Conservation (phyloP, 2,329 filamentous ascomycete species). For the Pseudogymnoascus sp. region DNA sequence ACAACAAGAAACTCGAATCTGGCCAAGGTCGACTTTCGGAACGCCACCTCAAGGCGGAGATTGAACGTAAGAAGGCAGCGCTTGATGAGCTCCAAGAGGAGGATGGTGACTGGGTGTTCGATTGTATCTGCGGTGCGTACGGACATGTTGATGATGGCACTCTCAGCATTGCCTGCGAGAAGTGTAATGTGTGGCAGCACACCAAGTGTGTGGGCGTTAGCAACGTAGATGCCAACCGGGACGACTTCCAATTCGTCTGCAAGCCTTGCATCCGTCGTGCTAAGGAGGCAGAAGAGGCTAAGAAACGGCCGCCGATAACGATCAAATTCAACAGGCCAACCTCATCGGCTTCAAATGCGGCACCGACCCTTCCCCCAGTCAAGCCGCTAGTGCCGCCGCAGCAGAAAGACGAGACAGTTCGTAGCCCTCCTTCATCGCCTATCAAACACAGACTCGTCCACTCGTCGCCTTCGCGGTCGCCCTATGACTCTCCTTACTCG, state of each 20-base stretch:
- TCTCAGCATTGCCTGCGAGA: conserved; percentile 89
- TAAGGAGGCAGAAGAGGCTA: conserved; percentile 50
- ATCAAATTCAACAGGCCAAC: conserved; percentile 45
- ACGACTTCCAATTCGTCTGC: conserved; percentile 85
- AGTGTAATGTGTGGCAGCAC: conserved; percentile 94
- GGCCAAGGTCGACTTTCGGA: conserved; percentile 62
- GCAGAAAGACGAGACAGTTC: neutral
- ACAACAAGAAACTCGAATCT: conserved; percentile 52
- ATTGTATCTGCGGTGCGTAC: conserved; percentile 84
- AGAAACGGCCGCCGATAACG: conserved; percentile 50
- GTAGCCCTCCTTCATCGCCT: neutral
- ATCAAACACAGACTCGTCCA: conserved; percentile 1
- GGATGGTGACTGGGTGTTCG: conserved; percentile 87
- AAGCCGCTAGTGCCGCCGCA: neutral
- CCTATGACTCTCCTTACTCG: conserved; percentile 11
- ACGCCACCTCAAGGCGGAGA: conserved; percentile 71
- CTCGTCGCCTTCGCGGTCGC: neutral
- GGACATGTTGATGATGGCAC: conserved; percentile 92
- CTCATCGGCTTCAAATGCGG: conserved; percentile 35
- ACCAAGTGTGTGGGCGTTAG: conserved; percentile 81
- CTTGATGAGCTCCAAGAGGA: conserved; percentile 59
- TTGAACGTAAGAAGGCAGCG: conserved; percentile 70
- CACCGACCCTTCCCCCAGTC: conserved; percentile 8
- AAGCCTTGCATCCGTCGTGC: conserved; percentile 63
- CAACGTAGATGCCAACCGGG: conserved; percentile 69